Base-by-base conservation (phyloP, 345 rosid species). In the Citrus unshiu region DNA sequence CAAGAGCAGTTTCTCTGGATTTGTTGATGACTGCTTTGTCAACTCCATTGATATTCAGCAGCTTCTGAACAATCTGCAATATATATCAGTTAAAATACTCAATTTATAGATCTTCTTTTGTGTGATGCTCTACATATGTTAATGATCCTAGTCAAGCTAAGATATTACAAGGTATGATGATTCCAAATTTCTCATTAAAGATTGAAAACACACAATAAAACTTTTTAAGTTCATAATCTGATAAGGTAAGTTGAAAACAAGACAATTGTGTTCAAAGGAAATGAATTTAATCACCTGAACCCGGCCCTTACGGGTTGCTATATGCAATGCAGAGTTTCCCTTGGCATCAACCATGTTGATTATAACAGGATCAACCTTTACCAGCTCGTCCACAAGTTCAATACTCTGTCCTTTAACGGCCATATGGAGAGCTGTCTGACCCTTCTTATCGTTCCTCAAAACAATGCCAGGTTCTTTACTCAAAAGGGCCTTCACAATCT, bases 371-470 rank as follows among this genome's bases (percentile, higher is more conserved):
- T 87, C 90, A 1, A 81, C 84, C 71, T 77, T 68, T 72, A 93
- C 58, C 62, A 96, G 83, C 73, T 78, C 92, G 74, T 84, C 88
- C 1, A 93, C 97, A 4, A 91, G 80, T 72, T 88, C 94, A 51
- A 75, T 72, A 49, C 79, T 87, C 72, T 83, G 94, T 63, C 99
- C 97, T 87, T 96, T 96, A 81, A 85, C 99, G 0, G 99, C 99
- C 99, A 91, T 92, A 71, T 96, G 97, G 63, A 96, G 90, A 32
- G 97, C 90, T 2, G 95, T 92, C 83, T 96, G 98, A 73, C 97
- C 92, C 80, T 96, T 92, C 89, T 89, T 88, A 71, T 96, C 99
- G 0, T 60, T 81, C 78, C 88, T 90, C 4, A 83, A 85, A 43
- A 86, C 87, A 73, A 91, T 80, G 30, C 88, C 90, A 27, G 83